phyloP scores from a whole-genome alignment of 768 basidiomycete species.

The Lanmaoa pseudosensibilis region DNA sequence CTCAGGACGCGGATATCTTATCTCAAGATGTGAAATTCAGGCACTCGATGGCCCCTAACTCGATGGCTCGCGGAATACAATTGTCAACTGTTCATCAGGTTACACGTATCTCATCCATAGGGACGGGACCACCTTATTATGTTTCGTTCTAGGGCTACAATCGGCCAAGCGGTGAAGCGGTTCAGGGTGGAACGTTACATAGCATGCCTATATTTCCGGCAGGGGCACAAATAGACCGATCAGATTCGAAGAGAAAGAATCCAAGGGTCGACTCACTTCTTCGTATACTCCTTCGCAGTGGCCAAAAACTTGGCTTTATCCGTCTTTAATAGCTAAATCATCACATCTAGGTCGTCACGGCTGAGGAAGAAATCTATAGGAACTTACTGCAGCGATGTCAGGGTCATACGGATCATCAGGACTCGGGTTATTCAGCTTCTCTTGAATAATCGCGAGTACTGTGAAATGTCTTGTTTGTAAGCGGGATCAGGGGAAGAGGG shows the following conservation, averaged over 20 bases:
- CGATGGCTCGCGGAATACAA: slow-evolving; percentile 2
- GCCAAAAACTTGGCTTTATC: slow-evolving; percentile 72
- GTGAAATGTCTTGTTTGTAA: slow-evolving; percentile 13
- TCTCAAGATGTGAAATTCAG: slow-evolving; percentile 6
- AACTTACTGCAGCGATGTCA: slow-evolving; percentile 76
- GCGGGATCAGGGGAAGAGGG: neutral
- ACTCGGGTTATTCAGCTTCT: slow-evolving; percentile 86
- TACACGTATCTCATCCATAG: slow-evolving; percentile 1
- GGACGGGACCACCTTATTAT: neutral
- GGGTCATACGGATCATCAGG: slow-evolving; percentile 88
- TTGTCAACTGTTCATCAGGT: slow-evolving; percentile 1
- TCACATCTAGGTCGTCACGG: slow-evolving; percentile 1
- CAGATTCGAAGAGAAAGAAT: slow-evolving; percentile 1
- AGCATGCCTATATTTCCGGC: slow-evolving; percentile 18
- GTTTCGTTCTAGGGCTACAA: slow-evolving; percentile 14
- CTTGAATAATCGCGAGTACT: slow-evolving; percentile 78
- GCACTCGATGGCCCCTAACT: slow-evolving; percentile 4
- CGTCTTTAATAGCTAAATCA: slow-evolving; percentile 65
- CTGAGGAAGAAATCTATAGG: neutral
- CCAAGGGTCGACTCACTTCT: slow-evolving; percentile 54
- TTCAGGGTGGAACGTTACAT: slow-evolving; percentile 9
- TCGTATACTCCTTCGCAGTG: slow-evolving; percentile 82
- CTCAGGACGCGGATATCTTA: slow-evolving; percentile 6
- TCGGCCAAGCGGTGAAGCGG: neutral
- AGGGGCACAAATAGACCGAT: neutral